A percentile compares a stretch with the other conserved stretches of the same genome.
Conservation (phyloP, 2,329 filamentous ascomycete species). For the Arthrobotrys sphaeroides region DNA sequence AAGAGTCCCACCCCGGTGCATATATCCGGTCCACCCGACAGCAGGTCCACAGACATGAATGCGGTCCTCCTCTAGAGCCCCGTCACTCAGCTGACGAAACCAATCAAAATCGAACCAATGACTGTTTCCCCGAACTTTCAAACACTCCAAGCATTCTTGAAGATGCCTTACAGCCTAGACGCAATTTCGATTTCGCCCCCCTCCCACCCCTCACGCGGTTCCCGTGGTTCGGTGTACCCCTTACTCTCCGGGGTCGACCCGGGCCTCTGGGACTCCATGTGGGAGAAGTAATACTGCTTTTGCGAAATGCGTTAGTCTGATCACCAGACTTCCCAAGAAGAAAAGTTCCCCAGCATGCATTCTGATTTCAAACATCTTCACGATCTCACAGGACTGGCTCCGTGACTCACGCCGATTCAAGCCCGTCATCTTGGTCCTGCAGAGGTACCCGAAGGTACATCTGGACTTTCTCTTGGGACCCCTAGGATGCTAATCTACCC, state of each 20-base stretch:
- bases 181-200: slow-evolving; percentile 47
- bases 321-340: slow-evolving; percentile 40
- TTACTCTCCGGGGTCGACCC: slow-evolving; percentile 13
- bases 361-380: slow-evolving; percentile 36
- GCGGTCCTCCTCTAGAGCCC: slow-evolving; percentile 25
- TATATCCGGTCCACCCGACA: slow-evolving; percentile 47
- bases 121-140: slow-evolving; percentile 29
- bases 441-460: slow-evolving; percentile 50
- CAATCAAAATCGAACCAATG: slow-evolving; percentile 43
- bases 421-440: slow-evolving; percentile 40
- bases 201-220: slow-evolving; percentile 32
- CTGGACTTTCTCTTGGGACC: slow-evolving; percentile 11
- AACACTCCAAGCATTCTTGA: slow-evolving; percentile 28
- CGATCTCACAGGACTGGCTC: slow-evolving; percentile 26
- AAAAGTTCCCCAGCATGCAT: slow-evolving; percentile 19
- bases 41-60: slow-evolving; percentile 27
- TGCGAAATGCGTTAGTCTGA: slow-evolving; percentile 51
- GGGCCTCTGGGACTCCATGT: slow-evolving; percentile 11
- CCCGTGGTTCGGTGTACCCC: slow-evolving; percentile 29
- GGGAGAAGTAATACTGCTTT: slow-evolving; percentile 43
- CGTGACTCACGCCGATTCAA: slow-evolving; percentile 49
- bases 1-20: slow-evolving; percentile 35
- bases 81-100: slow-evolving; percentile 47
- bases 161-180: slow-evolving; percentile 51
- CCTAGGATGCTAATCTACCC: slow-evolving; percentile 21